Evolutionary conservation across 2,329 filamentous ascomycete genomes (phyloP), one percentile per base, ranked within the genome.

Genomic region (Setomelanomma holmii): DNA sequence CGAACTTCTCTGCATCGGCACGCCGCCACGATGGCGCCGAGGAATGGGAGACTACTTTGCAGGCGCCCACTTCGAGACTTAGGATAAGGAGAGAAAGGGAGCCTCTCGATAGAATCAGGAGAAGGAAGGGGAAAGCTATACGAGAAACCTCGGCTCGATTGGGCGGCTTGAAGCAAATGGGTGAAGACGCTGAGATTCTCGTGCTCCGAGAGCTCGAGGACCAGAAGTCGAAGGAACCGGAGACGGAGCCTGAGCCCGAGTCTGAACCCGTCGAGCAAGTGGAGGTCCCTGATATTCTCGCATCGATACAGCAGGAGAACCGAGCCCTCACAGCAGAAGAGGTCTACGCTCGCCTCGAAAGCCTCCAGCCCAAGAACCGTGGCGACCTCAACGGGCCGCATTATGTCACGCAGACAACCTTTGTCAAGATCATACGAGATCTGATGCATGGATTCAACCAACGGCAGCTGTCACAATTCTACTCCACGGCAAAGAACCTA

Each of bases 171-270:
- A 68, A 67, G 56, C 60, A 61, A 11, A 56, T 76, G 53, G 74
- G 73, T 40, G 58, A 65, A 38, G 67, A 72, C 46, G 65, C 73
- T 27, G 66, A 73, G 10, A 71, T 76, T 19, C 52, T 76, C 14
- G 66, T 76, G 21, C 45, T 76, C 19, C 61, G 60, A 39, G 72
- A 74, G 48, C 51, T 67, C 10, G 51, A 45, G 5, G 49, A 65
- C 5, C 40, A 34, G 6, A 24, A 40, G 16, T 22, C 33, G 6
- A 38, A 41, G 10, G 46, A 39, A 4, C 27, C 57, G 23, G 40
- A 41, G 10, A n/a, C n/a, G n/a, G 35, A 30, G 3, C 27, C 10
- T 3, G 5, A 30, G 5, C 10, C 10, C 10, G 27, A 30, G 27
- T 2, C 14, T 17, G 34, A 36, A n/a, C 3, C 34, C 16, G 10